Evolutionary conservation across 2,329 filamentous ascomycete species (phyloP).

Genomic region (Xylaria sp.): DNA sequence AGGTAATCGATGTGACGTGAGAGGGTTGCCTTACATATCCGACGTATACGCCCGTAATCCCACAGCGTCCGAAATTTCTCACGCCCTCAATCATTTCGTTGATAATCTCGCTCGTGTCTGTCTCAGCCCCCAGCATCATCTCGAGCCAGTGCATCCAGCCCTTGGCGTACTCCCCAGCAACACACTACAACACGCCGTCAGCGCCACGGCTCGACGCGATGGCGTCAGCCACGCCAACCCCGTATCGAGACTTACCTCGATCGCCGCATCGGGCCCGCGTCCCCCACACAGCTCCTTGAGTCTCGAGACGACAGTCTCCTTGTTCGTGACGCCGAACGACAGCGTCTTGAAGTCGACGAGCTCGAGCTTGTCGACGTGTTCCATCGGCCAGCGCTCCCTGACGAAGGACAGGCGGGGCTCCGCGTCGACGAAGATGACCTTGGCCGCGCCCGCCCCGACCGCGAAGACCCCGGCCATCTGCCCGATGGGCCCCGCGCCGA

Average conservation of each 20-base stretch:
- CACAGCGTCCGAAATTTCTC: slow-evolving; percentile 72
- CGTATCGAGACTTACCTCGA: slow-evolving; percentile 43
- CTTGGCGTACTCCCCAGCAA: slow-evolving; percentile 65
- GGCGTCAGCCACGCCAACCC: not conserved
- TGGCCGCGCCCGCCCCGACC: slow-evolving; percentile 72
- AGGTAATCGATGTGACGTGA: not conserved
- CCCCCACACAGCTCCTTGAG: slow-evolving; percentile 76
- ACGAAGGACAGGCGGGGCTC: slow-evolving; percentile 73
- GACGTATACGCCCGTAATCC: slow-evolving; percentile 75
- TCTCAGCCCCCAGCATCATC: slow-evolving; percentile 71
- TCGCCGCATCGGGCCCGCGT: slow-evolving; percentile 73
- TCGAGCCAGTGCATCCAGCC: slow-evolving; percentile 65
- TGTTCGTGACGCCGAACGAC: slow-evolving; percentile 60
- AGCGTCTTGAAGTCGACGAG: slow-evolving; percentile 70
- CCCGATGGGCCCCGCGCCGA: slow-evolving; percentile 84
- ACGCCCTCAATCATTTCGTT: slow-evolving; percentile 83
- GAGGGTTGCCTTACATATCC: slow-evolving; percentile 55
- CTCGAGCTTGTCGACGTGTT: slow-evolving; percentile 61
- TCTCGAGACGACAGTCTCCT: slow-evolving; percentile 69
- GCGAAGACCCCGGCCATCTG: slow-evolving; percentile 83
- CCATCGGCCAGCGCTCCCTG: slow-evolving; percentile 61
- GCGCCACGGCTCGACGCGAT: not conserved
- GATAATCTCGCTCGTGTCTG: slow-evolving; percentile 80
- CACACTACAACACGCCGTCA: slow-evolving; percentile 54
- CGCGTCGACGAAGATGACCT: slow-evolving; percentile 80